phyloP scores from a whole-genome alignment of 805 yeast species.

The Schwanniomyces yamadae region DNA sequence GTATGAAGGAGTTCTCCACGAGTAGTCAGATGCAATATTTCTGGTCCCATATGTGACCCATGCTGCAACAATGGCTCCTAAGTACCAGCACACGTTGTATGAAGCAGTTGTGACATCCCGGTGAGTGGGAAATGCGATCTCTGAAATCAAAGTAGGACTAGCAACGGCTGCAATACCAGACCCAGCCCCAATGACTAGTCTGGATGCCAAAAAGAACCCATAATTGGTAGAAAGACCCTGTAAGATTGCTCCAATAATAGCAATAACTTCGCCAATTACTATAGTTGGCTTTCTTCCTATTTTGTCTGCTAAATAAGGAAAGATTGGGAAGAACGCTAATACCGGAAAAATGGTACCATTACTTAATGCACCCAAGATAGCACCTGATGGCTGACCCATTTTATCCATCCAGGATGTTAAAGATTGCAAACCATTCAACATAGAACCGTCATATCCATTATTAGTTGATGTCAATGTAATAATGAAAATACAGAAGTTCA shows the following conservation, averaged over 20 bases:
- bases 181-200: slow-evolving; percentile 52
- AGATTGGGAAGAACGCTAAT: slow-evolving; percentile 27
- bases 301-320: slow-evolving; percentile 31
- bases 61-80: slow-evolving; percentile 53
- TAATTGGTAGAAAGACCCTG: slow-evolving; percentile 37
- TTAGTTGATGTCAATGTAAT: slow-evolving; percentile 48
- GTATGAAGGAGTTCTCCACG: slow-evolving; percentile 57
- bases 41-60: slow-evolving; percentile 51
- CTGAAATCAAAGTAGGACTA: slow-evolving; percentile 50
- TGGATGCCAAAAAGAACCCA: slow-evolving; percentile 41
- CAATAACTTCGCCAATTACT: slow-evolving; percentile 22
- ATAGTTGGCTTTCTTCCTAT: slow-evolving; percentile 39
- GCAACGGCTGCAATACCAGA: slow-evolving; percentile 38
- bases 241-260: slow-evolving; percentile 34
- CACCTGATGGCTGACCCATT: slow-evolving; percentile 41
- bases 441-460: slow-evolving; percentile 49
- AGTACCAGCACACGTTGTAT: slow-evolving; percentile 52
- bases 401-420: slow-evolving; percentile 39
- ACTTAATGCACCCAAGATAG: slow-evolving; percentile 39
- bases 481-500: slow-evolving; percentile 40
- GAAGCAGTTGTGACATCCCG: slow-evolving; percentile 42
- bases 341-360: slow-evolving; percentile 46
- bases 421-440: slow-evolving; percentile 52
- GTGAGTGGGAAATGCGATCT: slow-evolving; percentile 48
- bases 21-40: slow-evolving; percentile 28